Evolutionary conservation across 495 filamentous ascomycete species (phyloP), one percentile per base, ranked within the genome.

Genomic region (Xylaria acuta): DNA sequence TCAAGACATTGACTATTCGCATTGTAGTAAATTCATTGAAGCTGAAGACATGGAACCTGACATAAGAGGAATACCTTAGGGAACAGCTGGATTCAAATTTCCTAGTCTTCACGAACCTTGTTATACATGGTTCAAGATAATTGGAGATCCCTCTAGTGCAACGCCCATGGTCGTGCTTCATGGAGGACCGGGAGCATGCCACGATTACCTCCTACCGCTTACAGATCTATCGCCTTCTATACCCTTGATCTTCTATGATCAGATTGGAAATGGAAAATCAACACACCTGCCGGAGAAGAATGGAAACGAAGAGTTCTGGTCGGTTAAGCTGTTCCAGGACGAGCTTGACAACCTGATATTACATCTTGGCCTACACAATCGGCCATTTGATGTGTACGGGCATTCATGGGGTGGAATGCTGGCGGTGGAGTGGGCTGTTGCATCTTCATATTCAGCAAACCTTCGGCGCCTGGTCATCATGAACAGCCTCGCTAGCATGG

Each of bases 361-460:
- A 16, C 74, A 82, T 27, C 78, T 89, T 0, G 78, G 73, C 0
- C 80, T 88, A 43, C 20, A 72, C 0, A 53, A 74, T 8, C 43
- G 63, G 4, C 71, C 77, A 0, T 86, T 84, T 71, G 78, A 87
- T 67, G 51, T 88, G 0, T 77, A 85, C 5, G 87, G 87, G 1
- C 84, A 88, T 43, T 81, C 77, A 9, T 89, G 86, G 86, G 87
- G 87, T 34, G 87, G 84, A 34, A 85, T 88, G 83, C 76, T 88
- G 0, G 85, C 78, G 3, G 79, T 78, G 5, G 64, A 75, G 5
- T 82, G 78, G 73, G 84, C 80, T 16, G 67, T 67, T 20, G 78
- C 76, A 22, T 81, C 62, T 54, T 43, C 51, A 43, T 38, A 47
- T 5, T 59, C 36, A 11, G 47, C 47, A n/a, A 82, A 74, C 27